Evolutionary conservation across 306 rosid genomes (phyloP).

Genomic region (barrel medic (Medicago truncatula)): MtrunA17r5.0-ANR NC_053045.1:43072001-43072500

Average conservation of each 20-base stretch:
- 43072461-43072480: slow-evolving; percentile 12
- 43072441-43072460: slow-evolving; percentile 37
- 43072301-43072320: background rate
- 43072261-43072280: no score
- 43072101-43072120: slow-evolving; percentile 8
- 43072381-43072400: slow-evolving; percentile 6
- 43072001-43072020: slow-evolving; percentile 73
- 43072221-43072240: no score
- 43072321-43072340: background rate
- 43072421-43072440: slow-evolving; percentile 25
- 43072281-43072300: no score
- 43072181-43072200: background rate
- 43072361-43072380: background rate
- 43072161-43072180: background rate
- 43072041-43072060: slow-evolving; percentile 46
- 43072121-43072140: background rate
- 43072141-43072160: background rate
- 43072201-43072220: no score
- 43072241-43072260: no score
- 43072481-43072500: background rate
- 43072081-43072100: slow-evolving; percentile 27
- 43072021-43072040: slow-evolving; percentile 51
- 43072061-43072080: slow-evolving; percentile 54
- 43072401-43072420: slow-evolving; percentile 7
- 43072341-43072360: background rate